These are phyloP conservation scores for Monosporascus sp. DNA, from an alignment of 2,329 filamentous ascomycete species.

Conservation along the genomic window DNA sequence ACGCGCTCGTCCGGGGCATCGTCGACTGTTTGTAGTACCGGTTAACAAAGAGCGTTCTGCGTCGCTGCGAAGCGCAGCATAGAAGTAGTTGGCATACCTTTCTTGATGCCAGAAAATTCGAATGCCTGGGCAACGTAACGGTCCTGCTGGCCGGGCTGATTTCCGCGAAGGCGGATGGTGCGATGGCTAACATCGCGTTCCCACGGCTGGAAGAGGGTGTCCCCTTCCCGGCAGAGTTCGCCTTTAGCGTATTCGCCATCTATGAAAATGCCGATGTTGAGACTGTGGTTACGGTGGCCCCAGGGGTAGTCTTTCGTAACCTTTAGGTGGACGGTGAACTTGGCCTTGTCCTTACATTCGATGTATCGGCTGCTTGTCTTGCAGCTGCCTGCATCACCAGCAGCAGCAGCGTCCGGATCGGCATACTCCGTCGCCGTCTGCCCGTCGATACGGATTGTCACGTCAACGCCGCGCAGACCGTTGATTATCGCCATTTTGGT, in stretches of 20 bases:
- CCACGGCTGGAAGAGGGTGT: background rate
- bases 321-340: constrained; percentile 11
- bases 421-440: constrained; percentile 14
- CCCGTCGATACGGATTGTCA: constrained; percentile 16
- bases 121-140: background rate
- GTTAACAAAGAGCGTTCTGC: too few relatives aligned
- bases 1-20: constrained; percentile 4
- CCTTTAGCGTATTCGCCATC: constrained; percentile 14
- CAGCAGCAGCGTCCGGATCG: constrained; percentile 6
- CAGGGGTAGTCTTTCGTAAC: constrained; percentile 7
- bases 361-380: constrained; percentile 9
- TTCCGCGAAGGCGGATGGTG: background rate
- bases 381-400: background rate
- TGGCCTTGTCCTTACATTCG: constrained; percentile 14
- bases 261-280: constrained; percentile 11
- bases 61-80: too few relatives aligned
- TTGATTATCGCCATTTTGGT: constrained; percentile 19
- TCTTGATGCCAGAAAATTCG: constrained; percentile 9
- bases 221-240: constrained; percentile 2
- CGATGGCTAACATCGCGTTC: background rate
- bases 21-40: constrained; percentile 5
- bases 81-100: constrained; percentile 5
- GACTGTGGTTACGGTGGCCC: constrained; percentile 3
- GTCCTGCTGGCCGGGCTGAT: background rate
- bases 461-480: constrained; percentile 15